Conservation (phyloP, 2,329 filamentous ascomycete species). For the Xylariaceae sp. region DNA sequence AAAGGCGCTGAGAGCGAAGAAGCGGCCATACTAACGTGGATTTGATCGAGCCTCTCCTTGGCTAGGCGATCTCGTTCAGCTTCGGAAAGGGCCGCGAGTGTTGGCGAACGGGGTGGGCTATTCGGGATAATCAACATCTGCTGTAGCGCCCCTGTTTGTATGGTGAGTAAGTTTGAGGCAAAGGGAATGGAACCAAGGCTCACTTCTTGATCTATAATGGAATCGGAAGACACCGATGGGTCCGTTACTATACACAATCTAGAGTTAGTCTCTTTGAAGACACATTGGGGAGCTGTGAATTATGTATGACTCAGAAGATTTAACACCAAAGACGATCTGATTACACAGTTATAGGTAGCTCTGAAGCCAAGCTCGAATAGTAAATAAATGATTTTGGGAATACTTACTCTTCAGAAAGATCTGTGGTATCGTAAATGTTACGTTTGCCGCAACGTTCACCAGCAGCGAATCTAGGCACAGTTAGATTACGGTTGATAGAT, state of each 20-base stretch:
- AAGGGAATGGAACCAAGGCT: slow-evolving; percentile 1
- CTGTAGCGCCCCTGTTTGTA: slow-evolving; percentile 35
- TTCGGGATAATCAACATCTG: slow-evolving; percentile 37
- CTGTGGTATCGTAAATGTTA: neutral
- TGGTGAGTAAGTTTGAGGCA: neutral
- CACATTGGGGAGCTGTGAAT: too few relatives aligned
- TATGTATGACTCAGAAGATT: too few relatives aligned
- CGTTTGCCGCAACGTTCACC: neutral
- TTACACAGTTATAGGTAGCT: too few relatives aligned
- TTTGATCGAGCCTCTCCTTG: slow-evolving; percentile 33
- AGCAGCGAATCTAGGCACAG: slow-evolving; percentile 18
- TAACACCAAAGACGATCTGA: too few relatives aligned
- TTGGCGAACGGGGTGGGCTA: slow-evolving; percentile 26
- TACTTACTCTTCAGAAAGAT: slow-evolving; percentile 17
- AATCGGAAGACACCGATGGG: slow-evolving; percentile 37
- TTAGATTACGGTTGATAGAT: too few relatives aligned
- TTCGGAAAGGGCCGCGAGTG: slow-evolving; percentile 25
- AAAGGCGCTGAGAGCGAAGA: neutral
- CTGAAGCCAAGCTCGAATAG: too few relatives aligned
- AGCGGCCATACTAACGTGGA: slow-evolving; percentile 26
- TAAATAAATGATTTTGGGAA: too few relatives aligned
- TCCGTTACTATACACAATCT: neutral
- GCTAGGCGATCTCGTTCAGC: slow-evolving; percentile 36
- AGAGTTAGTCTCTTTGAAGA: too few relatives aligned
- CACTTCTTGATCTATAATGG: slow-evolving; percentile 39